These are phyloP conservation scores for Wallacemonas sp. DNA, from an alignment of 208 protist species.

Conservation along the genomic window DNA sequence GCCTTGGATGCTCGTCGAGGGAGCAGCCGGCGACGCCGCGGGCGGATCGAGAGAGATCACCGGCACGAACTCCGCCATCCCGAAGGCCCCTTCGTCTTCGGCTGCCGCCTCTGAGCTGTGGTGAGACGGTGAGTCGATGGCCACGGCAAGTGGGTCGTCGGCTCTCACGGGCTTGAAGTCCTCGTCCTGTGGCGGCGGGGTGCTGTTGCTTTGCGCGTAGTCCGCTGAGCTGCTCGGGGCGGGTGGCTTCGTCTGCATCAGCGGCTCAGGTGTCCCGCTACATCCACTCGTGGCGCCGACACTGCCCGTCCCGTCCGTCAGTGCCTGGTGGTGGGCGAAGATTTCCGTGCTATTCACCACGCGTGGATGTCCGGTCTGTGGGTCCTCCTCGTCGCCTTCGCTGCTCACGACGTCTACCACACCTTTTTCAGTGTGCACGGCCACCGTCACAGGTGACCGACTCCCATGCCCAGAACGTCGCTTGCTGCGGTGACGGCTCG, in stretches of 20 bases:
- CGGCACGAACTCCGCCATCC: conserved; percentile 9
- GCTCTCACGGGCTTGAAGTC: no score
- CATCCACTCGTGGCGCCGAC: neutral
- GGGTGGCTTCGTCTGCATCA: neutral
- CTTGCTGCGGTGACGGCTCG: no score
- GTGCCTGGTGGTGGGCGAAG: neutral
- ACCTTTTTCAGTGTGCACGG: no score
- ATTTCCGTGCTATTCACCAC: conserved; percentile 1
- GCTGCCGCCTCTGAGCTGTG: neutral
- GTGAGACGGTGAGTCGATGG: no score
- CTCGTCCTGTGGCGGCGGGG: no score
- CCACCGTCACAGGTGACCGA: no score
- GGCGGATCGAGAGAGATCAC: conserved; percentile 9
- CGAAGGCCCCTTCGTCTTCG: neutral
- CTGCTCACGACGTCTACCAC: no score
- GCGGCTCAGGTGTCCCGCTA: neutral
- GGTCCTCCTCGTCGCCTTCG: no score
- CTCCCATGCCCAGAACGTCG: no score
- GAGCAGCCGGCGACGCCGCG: neutral
- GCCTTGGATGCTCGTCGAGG: neutral
- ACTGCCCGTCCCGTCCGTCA: neutral
- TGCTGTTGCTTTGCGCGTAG: no score
- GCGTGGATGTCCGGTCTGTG: no score
- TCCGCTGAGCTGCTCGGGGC: neutral
- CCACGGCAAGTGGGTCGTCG: no score